A percentile compares a stretch with the other conserved stretches of the same genome.
Conservation (phyloP, 176 grass and related monocot genomes). For the Rhipidocladum racemiflorum region DNA sequence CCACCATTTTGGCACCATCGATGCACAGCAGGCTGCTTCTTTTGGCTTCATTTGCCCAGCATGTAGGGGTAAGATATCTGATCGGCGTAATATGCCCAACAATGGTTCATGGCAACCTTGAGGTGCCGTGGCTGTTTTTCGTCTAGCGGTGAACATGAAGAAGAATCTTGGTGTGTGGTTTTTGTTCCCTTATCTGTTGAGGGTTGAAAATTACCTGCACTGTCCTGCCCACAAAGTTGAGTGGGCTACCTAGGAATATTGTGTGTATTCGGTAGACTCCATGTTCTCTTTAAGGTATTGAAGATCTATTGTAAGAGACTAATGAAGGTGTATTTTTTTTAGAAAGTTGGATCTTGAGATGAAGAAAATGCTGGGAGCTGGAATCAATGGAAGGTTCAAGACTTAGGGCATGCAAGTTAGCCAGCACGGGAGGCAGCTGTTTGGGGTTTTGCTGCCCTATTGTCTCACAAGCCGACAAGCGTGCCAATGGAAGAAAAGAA, state of each 20-base stretch:
- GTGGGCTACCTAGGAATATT: not conserved
- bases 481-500: not conserved
- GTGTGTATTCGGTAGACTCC: constrained; percentile 8
- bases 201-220: not conserved
- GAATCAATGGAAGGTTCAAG: not conserved
- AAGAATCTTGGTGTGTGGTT: not conserved
- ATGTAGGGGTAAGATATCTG: constrained; percentile 72
- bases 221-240: not conserved
- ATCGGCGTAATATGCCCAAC: constrained; percentile 35
- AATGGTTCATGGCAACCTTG: constrained; percentile 46
- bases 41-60: constrained; percentile 71
- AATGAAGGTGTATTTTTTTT: not conserved
- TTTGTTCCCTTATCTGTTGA: not conserved
- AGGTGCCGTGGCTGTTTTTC: not conserved
- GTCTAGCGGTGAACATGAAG: not conserved
- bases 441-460: not conserved
- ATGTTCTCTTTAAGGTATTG: not conserved
- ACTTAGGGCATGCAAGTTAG: not conserved
- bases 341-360: not conserved
- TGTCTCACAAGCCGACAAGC: not conserved
- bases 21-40: constrained; percentile 47
- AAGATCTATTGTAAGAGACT: not conserved
- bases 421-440: not conserved
- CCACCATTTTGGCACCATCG: constrained; percentile 48
- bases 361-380: not conserved